Evolutionary conservation across 116 monocot genomes (phyloP), one percentile per base, ranked within the genome.

Genomic region (Dioscorea cayenensis): DNA sequence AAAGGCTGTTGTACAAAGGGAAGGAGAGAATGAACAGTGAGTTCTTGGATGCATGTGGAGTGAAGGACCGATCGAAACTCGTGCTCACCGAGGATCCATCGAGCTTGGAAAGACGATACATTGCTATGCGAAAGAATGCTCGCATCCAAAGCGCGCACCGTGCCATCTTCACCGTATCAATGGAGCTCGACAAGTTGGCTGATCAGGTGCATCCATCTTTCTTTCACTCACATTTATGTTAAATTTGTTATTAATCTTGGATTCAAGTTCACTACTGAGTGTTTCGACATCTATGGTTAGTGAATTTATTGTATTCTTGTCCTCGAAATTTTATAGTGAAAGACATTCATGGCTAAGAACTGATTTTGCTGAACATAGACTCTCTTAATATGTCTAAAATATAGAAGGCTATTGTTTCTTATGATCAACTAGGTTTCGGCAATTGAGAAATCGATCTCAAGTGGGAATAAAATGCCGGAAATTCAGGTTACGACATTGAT

Each of bases 401-500:
- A 12, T 7, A 1, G 2, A 32, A 32, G 32, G 0, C 32, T 32
- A 0, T 51, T 66, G 37, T 28, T 65, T 76, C 50, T 38, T 70
- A 18, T 20, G 4, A 32, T 60, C 37, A 72, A 72, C 6, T 55
- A 93, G 93, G 85, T 89, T 64, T 66, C 72, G 48, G 52, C 67
- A 37, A 87, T 93, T 59, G 89, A 87, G 72, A 82, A 83, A 51
- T 89, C 93, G 6, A 81, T 93, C 37, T 73, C 85, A 2, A 72
- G 74, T 50, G 85, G 81, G 36, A 85, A 63, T 49, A 93, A 89
- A 72, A 87, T 89, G 23, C 77, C 94, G 4, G 94, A 94, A 62
- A 66, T 85, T 63, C 94, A 90, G 66, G 90, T 94, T 72, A 83
- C 85, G 28, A 81, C 87, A 29, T 77, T 94, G 67, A 83, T 87